Conservation (phyloP, 2,329 filamentous ascomycete genomes). For the Apiospora rasikravindrae region DNA sequence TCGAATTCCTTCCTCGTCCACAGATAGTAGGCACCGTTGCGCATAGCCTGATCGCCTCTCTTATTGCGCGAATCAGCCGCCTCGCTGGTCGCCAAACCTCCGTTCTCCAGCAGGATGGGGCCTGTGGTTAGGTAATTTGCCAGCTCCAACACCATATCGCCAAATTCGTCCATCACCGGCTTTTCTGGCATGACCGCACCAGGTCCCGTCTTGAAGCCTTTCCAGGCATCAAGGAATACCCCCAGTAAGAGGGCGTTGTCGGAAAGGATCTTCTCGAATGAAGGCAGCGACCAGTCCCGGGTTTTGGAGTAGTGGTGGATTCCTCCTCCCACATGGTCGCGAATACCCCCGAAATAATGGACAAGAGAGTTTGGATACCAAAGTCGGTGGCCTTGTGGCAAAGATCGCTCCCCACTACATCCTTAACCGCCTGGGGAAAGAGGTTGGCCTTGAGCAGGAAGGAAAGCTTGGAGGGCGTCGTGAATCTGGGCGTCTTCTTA, state of each 20-base stretch:
- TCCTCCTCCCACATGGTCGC: constrained; percentile 62
- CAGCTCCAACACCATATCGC: constrained; percentile 80
- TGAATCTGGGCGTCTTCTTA: constrained; percentile 82
- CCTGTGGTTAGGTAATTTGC: constrained; percentile 81
- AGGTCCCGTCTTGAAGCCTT: constrained; percentile 55
- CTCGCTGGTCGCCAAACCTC: constrained; percentile 87
- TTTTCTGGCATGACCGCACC: constrained; percentile 41
- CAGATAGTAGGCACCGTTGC: constrained; percentile 91
- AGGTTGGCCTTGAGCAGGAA: constrained; percentile 79
- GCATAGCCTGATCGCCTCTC: constrained; percentile 77
- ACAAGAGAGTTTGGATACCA: constrained; percentile 79
- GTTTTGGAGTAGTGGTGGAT: constrained; percentile 85
- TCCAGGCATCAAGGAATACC: constrained; percentile 86
- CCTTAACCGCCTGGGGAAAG: constrained; percentile 74
- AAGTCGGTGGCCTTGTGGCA: constrained; percentile 76
- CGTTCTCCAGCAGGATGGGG: constrained; percentile 69
- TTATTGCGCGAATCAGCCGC: constrained; percentile 84
- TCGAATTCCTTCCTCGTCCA: constrained; percentile 92
- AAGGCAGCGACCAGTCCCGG: constrained; percentile 88
- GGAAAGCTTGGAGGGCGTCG: constrained; percentile 82
- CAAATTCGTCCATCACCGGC: constrained; percentile 62
- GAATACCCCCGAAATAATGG: constrained; percentile 66
- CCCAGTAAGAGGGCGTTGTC: constrained; percentile 88
- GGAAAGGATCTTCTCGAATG: constrained; percentile 97
- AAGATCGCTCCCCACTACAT: constrained; percentile 86